Evolutionary conservation across 768 basidiomycete species (phyloP).

Genomic region (Rhodosporidiobolus odoratus): DNA sequence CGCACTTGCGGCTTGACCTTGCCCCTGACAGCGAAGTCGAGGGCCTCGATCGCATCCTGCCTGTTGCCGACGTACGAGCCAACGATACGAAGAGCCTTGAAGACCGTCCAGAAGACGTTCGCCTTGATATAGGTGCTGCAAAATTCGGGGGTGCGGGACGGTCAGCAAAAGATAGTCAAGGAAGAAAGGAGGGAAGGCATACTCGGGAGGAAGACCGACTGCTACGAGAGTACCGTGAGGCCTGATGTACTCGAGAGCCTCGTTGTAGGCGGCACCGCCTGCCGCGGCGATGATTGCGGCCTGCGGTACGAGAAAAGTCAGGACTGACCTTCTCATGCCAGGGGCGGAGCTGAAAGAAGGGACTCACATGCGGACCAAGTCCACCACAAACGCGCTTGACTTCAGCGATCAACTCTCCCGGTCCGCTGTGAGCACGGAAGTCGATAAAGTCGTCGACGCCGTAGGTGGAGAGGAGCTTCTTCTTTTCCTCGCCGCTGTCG

Average conservation of each 20-base stretch:
- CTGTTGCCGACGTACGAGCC: constrained; percentile 60
- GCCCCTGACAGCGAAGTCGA: constrained; percentile 67
- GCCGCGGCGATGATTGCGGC: constrained; percentile 48
- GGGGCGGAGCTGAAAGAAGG: constrained; percentile 39
- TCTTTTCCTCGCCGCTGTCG: constrained; percentile 68
- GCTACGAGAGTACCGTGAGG: constrained; percentile 67
- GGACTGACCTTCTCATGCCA: not conserved
- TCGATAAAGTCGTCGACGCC: constrained; percentile 55
- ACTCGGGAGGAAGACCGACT: constrained; percentile 65
- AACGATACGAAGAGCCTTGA: constrained; percentile 46
- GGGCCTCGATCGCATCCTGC: constrained; percentile 75
- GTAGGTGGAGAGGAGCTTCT: constrained; percentile 45
- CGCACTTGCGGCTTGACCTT: constrained; percentile 71
- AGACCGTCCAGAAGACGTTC: constrained; percentile 63
- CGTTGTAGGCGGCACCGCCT: constrained; percentile 48
- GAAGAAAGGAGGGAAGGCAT: not conserved
- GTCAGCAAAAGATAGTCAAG: not conserved
- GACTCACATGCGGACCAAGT: constrained; percentile 58
- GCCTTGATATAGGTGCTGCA: constrained; percentile 43
- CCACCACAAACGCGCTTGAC: constrained; percentile 55
- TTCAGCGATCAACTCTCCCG: constrained; percentile 61
- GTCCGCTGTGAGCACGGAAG: constrained; percentile 62
- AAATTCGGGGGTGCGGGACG: not conserved
- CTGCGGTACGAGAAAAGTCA: not conserved
- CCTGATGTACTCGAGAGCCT: constrained; percentile 63